phyloP scores from a whole-genome alignment of 352 stramenopile genomes.

The Aphanomyces stellatus region DNA sequence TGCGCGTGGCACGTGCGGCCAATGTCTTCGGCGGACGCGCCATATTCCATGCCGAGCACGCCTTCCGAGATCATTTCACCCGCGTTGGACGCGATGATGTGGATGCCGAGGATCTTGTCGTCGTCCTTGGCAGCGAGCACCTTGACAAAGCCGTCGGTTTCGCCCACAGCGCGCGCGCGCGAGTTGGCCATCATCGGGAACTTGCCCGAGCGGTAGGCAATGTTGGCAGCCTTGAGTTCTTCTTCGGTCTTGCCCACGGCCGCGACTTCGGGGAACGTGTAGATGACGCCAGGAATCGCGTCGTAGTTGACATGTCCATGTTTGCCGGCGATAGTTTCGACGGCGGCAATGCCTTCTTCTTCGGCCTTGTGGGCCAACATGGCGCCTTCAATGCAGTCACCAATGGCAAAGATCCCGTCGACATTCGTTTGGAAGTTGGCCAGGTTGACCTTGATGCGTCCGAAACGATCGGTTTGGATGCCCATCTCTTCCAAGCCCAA shows the following conservation, averaged over 20 bases:
- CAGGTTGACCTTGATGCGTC: conserved; percentile 93
- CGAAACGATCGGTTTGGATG: conserved; percentile 95
- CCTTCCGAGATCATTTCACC: conserved; percentile 99
- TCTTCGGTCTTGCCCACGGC: conserved; percentile 97
- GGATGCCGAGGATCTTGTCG: conserved; percentile 96
- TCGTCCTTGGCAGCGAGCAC: conserved; percentile 96
- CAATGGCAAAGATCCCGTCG: conserved; percentile 93
- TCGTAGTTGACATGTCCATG: conserved; percentile 99
- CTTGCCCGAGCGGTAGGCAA: conserved; percentile 95
- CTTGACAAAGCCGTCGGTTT: conserved; percentile 96
- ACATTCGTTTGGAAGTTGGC: conserved; percentile 95
- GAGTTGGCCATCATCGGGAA: conserved; percentile 98
- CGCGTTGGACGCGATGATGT: conserved; percentile 99
- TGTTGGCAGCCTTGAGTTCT: conserved; percentile 92
- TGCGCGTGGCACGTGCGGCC: conserved; percentile 98
- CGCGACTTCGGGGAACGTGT: conserved; percentile 96
- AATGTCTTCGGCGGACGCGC: conserved; percentile 97
- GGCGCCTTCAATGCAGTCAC: conserved; percentile 95
- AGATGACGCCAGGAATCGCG: conserved; percentile 98
- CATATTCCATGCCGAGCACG: conserved; percentile 98
- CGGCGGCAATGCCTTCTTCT: conserved; percentile 97
- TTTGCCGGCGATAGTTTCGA: conserved; percentile 95
- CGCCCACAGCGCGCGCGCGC: conserved; percentile 90
- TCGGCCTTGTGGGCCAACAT: conserved; percentile 99
- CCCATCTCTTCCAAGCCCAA: conserved; percentile 96